Evolutionary conservation across 169 alveolate species (phyloP).

Genomic region (Eimeria maxima): DNA sequence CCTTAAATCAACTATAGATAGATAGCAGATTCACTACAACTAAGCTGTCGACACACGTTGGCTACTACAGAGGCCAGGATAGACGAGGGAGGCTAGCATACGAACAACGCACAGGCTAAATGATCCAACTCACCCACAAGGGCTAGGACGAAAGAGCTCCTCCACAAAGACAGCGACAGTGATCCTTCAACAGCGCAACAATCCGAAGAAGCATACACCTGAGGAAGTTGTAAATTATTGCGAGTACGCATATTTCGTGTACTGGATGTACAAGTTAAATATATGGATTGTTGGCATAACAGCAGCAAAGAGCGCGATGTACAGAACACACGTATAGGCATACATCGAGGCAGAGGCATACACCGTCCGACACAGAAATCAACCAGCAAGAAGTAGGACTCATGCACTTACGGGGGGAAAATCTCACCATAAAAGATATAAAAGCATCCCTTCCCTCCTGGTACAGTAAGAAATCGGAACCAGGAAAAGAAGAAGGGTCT

Average conservation of each 20-base stretch:
- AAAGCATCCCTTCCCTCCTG: slow-evolving; percentile 82
- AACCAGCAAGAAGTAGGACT: background rate
- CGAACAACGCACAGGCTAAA: background rate
- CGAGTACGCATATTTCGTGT: background rate
- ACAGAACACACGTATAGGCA: background rate
- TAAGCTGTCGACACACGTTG: background rate
- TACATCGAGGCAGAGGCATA: background rate
- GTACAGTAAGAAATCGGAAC: slow-evolving; percentile 82
- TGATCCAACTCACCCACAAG: slow-evolving; percentile 60
- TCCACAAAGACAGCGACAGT: slow-evolving; percentile 53
- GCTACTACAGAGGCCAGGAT: background rate
- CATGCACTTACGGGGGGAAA: background rate
- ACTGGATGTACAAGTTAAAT: background rate
- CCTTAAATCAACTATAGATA: no score
- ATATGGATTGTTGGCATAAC: background rate
- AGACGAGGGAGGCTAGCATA: background rate
- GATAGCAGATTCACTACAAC: background rate
- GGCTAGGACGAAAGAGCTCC: slow-evolving; percentile 66
- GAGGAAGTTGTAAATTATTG: background rate
- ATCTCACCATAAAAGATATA: slow-evolving; percentile 78
- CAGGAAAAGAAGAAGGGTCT: slow-evolving; percentile 75
- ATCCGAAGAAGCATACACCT: background rate
- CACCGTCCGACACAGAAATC: background rate
- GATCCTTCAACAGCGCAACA: slow-evolving; percentile 9
- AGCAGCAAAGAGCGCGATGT: background rate